A percentile compares a stretch with the other conserved stretches of the same genome.
These are phyloP conservation scores for Thalassiosira hispida DNA, from an alignment of 352 stramenopile genomes.

Conservation along the genomic window DNA sequence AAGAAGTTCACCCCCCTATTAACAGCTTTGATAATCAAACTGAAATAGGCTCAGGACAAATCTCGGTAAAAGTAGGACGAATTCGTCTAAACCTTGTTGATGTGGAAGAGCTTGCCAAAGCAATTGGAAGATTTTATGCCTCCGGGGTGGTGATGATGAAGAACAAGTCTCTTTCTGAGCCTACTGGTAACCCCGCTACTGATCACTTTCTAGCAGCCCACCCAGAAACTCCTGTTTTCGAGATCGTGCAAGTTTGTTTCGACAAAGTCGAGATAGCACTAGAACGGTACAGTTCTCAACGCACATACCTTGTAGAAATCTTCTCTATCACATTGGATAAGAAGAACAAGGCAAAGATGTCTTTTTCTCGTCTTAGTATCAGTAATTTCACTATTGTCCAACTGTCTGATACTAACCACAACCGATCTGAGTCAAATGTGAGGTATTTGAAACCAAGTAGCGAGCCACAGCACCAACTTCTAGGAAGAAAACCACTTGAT, in stretches of 20 bases:
- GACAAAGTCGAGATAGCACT: constrained; percentile 79
- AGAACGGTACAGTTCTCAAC: constrained; percentile 68
- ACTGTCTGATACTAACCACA: constrained; percentile 33
- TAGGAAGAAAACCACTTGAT: constrained; percentile 23
- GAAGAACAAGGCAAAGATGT: constrained; percentile 38
- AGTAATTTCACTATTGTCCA: constrained; percentile 45
- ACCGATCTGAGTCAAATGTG: constrained; percentile 3
- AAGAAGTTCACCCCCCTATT: neutral
- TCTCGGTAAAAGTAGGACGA: constrained; percentile 62
- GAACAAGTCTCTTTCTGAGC: constrained; percentile 25
- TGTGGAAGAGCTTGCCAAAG: constrained; percentile 72
- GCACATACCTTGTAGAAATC: constrained; percentile 74
- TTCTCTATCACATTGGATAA: constrained; percentile 46
- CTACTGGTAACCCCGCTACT: neutral
- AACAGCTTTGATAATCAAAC: neutral
- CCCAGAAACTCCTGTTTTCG: constrained; percentile 18
- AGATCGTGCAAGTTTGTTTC: constrained; percentile 39
- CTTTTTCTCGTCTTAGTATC: constrained; percentile 44
- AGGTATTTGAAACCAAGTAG: constrained; percentile 36
- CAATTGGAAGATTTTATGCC: constrained; percentile 76
- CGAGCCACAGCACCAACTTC: constrained; percentile 46
- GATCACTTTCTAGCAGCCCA: constrained; percentile 1
- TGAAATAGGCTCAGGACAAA: constrained; percentile 23
- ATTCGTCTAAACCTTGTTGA: constrained; percentile 81
- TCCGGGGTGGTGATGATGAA: constrained; percentile 57